Percentiles rank a stretch among this genome's conserved stretches.
Conservation (phyloP, 2,329 filamentous ascomycete genomes). For the Beauveria medogensis region DNA sequence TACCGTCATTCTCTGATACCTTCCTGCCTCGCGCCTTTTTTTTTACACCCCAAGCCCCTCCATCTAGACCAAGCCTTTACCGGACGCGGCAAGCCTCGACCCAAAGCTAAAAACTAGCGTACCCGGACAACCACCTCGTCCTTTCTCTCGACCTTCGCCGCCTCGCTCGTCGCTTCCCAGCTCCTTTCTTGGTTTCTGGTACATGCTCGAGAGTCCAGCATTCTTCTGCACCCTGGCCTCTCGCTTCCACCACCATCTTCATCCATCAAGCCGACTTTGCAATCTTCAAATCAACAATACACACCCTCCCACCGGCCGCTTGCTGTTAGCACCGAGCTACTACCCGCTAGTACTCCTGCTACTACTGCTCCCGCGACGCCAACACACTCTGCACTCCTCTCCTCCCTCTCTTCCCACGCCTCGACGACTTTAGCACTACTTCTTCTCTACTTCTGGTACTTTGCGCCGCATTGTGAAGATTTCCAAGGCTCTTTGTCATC, state of each 20-base stretch:
- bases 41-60: background rate
- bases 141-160: background rate
- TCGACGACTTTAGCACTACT: background rate
- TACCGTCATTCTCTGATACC: background rate
- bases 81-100: slow-evolving; percentile 11
- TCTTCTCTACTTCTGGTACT: background rate
- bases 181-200: background rate
- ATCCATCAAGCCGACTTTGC: background rate
- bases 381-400: background rate
- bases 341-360: background rate
- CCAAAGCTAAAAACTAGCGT: slow-evolving; percentile 10
- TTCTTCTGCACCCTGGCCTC: background rate
- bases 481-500: too few species aligned
- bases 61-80: slow-evolving; percentile 8
- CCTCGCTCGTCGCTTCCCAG: background rate
- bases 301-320: background rate
- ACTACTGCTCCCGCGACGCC: background rate
- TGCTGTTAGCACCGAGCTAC: background rate
- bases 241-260: background rate
- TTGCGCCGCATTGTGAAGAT: background rate
- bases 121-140: slow-evolving; percentile 1
- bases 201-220: background rate
- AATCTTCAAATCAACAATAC: background rate
- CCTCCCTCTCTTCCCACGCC: background rate
- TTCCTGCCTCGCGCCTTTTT: background rate